Conservation (phyloP, 805 yeast species). For the Candida silvatica region DNA sequence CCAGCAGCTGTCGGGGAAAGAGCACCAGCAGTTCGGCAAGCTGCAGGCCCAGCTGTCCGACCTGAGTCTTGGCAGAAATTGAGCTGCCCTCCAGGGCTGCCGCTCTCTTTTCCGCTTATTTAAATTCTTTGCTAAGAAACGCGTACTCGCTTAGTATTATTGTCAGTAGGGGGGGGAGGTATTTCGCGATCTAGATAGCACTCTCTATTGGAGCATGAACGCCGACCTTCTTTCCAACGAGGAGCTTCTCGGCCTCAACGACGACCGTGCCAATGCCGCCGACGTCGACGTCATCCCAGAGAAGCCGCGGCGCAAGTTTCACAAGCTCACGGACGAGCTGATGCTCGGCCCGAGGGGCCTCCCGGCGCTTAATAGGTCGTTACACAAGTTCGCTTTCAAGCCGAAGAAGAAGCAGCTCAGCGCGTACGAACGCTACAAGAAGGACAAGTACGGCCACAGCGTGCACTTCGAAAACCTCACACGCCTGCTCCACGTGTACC, state of each 20-base stretch:
- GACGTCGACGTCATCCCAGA: slow-evolving; percentile 2
- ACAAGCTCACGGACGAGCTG: slow-evolving; percentile 43
- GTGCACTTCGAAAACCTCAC: slow-evolving; percentile 42
- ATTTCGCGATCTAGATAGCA: too few species aligned
- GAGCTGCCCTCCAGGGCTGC: too few species aligned
- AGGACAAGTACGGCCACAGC: slow-evolving; percentile 21
- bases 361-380: slow-evolving; percentile 35
- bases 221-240: slow-evolving; percentile 18
- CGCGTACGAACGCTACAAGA: slow-evolving; percentile 10
- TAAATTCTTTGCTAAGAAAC: too few species aligned
- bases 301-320: slow-evolving; percentile 22
- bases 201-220: background rate
- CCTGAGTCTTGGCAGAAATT: slow-evolving; percentile 2
- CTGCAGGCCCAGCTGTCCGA: slow-evolving; percentile 1
- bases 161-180: too few species aligned
- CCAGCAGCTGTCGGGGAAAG: too few species aligned
- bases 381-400: slow-evolving; percentile 20
- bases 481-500: slow-evolving; percentile 47
- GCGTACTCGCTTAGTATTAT: too few species aligned
- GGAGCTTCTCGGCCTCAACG: slow-evolving; percentile 20
- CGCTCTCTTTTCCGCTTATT: too few species aligned
- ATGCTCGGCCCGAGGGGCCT: slow-evolving; percentile 49
- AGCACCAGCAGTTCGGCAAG: slow-evolving; percentile 1
- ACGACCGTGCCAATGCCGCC: slow-evolving; percentile 4
- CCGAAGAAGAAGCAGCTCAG: slow-evolving; percentile 17